Base-by-base conservation (phyloP, 345 rosid genomes). In the Melaleuca quinquenervia region DNA sequence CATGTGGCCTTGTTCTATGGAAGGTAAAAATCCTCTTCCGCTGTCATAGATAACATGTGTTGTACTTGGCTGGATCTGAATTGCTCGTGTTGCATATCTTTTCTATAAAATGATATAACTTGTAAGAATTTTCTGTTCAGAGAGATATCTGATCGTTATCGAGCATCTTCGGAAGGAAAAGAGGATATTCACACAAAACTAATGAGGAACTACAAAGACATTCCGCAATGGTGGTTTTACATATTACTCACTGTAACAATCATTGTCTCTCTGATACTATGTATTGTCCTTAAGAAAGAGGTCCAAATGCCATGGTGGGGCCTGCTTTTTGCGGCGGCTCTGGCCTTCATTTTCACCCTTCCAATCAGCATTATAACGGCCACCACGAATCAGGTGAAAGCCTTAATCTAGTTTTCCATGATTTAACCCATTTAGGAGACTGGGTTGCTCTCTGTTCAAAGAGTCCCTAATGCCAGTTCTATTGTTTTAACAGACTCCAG, bases 401-500 rank as follows among this genome's bases (percentile, higher is more conserved):
- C 13, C 24, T n/a, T 58, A 58, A 11, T 58, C 9, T 36, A 70
- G 48, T 32, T 36, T 70, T 70, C 45, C 78, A 18, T 70, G 26
- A 41, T 70, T 32, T 70, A 70, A 70, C 36, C 48, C 12, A 70
- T 36, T 64, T 64, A 32, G 48, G 13, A 32, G 0, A 70, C 1
- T 9, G 3, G 44, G 78, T 8, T 70, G 44, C 78, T 70, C 78
- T 32, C 44, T 70, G 26, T 41, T 70, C 48, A 8, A 70, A 18
- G 13, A 18, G 48, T 70, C 44, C 76, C 76, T 64, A 64, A 64
- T 32, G 24, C 45, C 41, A 6, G 18, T 18, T 64, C 45, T 64
- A 36, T 8, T 70, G 2, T 70, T 70, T 70, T 18, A 86, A 51
- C 80, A 96, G 99, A 95, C 99, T 86, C 99, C 97, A 0, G 98